A percentile compares a stretch with the other conserved stretches of the same genome.
Evolutionary conservation across 208 protist species (phyloP).

Genomic region (Leishmania aethiopica): DNA sequence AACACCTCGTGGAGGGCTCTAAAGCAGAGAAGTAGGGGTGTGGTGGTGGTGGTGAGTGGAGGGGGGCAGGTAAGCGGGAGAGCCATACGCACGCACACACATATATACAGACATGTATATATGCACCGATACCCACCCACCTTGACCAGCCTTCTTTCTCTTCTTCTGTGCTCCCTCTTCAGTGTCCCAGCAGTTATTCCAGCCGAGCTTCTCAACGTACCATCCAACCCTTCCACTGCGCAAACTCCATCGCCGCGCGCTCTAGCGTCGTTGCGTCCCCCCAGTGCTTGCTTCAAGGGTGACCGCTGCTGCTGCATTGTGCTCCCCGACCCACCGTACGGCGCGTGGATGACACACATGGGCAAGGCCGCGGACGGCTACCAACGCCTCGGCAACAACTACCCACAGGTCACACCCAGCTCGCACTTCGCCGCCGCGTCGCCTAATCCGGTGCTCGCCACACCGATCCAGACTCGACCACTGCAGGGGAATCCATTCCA

Average conservation of each 20-base stretch:
- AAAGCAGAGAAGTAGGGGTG: neutral
- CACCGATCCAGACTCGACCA: slow-evolving; percentile 35
- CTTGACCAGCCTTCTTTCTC: no score
- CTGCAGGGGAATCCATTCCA: slow-evolving; percentile 35
- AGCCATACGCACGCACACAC: neutral
- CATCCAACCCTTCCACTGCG: neutral
- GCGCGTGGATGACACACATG: slow-evolving; percentile 7
- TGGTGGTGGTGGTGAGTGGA: neutral
- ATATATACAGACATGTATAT: neutral
- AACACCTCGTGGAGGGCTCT: neutral
- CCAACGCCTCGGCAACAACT: neutral
- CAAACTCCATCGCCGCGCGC: neutral
- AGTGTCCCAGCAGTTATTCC: neutral
- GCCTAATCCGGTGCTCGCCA: slow-evolving; percentile 4
- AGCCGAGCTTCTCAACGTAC: neutral
- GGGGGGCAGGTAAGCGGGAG: neutral
- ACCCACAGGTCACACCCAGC: neutral
- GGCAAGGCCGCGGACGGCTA: neutral
- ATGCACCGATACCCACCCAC: neutral
- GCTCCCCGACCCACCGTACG: neutral
- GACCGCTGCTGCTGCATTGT: neutral
- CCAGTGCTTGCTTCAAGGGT: neutral
- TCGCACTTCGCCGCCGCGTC: slow-evolving; percentile 2
- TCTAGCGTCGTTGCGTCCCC: neutral
- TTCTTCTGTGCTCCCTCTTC: neutral